These are phyloP conservation scores for Pseudogymnoascus sp. DNA, from an alignment of 2,329 filamentous ascomycete species.

Conservation along the genomic window DNA sequence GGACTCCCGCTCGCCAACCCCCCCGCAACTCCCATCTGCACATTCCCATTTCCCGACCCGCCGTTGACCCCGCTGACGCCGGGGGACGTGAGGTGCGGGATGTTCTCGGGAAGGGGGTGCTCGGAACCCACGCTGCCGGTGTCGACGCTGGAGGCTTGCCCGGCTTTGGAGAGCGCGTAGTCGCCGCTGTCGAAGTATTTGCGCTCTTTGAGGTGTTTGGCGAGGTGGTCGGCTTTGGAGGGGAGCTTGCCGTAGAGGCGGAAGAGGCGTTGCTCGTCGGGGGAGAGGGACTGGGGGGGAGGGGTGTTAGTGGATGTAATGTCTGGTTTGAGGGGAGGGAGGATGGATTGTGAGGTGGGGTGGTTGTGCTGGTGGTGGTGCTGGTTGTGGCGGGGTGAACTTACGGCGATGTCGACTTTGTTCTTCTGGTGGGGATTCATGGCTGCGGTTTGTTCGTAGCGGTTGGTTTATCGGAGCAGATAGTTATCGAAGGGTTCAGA, in stretches of 20 bases:
- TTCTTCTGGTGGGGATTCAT: conserved; percentile 99
- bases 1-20: conserved; percentile 63
- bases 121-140: conserved; percentile 89
- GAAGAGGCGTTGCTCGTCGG: conserved; percentile 94
- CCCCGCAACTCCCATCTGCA: conserved; percentile 34
- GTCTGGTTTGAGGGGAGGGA: neutral
- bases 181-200: conserved; percentile 98
- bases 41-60: conserved; percentile 26
- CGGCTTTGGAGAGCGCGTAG: conserved; percentile 93
- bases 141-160: conserved; percentile 89
- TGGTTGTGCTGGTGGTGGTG: neutral
- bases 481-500: neutral
- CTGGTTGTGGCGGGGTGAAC: conserved; percentile 31
- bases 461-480: neutral
- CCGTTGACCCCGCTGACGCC: conserved; percentile 19
- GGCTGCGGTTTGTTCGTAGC: conserved; percentile 13
- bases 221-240: conserved; percentile 87
- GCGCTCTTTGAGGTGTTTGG: conserved; percentile 97
- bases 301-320: neutral
- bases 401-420: conserved; percentile 92
- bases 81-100: conserved; percentile 75
- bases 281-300: conserved; percentile 64
- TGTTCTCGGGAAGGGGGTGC: conserved; percentile 91
- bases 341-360: neutral
- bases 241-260: conserved; percentile 96